Evolutionary conservation across 2,329 filamentous ascomycete genomes (phyloP).

Genomic region (Coleophoma eucalyptorum): DNA sequence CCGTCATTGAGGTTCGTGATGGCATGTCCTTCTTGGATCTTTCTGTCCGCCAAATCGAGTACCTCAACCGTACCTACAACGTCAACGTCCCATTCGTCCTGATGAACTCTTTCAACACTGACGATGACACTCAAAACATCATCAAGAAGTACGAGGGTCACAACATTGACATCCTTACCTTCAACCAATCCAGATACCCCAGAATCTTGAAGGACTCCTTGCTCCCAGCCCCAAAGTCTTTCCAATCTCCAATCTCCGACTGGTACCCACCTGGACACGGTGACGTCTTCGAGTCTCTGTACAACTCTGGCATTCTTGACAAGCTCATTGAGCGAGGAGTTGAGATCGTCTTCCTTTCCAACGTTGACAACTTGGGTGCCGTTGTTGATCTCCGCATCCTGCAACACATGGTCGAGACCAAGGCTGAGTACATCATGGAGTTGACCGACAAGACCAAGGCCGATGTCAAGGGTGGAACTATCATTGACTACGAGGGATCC

Average conservation of each 20-base stretch:
- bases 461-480: slow-evolving; percentile 99
- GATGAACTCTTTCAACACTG: slow-evolving; percentile 99
- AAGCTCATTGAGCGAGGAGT: slow-evolving; percentile 93
- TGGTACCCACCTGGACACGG: slow-evolving; percentile 99
- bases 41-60: slow-evolving; percentile 97
- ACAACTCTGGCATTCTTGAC: slow-evolving; percentile 98
- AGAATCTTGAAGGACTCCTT: slow-evolving; percentile 98
- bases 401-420: slow-evolving; percentile 98
- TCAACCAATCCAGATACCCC: slow-evolving; percentile 99
- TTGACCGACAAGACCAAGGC: slow-evolving; percentile 99
- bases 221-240: slow-evolving; percentile 88
- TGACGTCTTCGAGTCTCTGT: slow-evolving; percentile 99
- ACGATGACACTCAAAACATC: slow-evolving; percentile 95
- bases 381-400: slow-evolving; percentile 97
- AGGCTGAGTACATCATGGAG: slow-evolving; percentile 99
- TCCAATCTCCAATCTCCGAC: slow-evolving; percentile 83
- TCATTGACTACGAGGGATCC: slow-evolving; percentile 98
- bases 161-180: slow-evolving; percentile 98
- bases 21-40: slow-evolving; percentile 99
- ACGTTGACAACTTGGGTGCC: slow-evolving; percentile 96
- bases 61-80: slow-evolving; percentile 95
- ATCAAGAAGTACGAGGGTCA: slow-evolving; percentile 99
- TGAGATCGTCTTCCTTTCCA: slow-evolving; percentile 98
- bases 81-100: slow-evolving; percentile 97
- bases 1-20: slow-evolving; percentile 97